Base-by-base conservation (phyloP, 768 basidiomycete genomes). In the Tulasnella sp. region DNA sequence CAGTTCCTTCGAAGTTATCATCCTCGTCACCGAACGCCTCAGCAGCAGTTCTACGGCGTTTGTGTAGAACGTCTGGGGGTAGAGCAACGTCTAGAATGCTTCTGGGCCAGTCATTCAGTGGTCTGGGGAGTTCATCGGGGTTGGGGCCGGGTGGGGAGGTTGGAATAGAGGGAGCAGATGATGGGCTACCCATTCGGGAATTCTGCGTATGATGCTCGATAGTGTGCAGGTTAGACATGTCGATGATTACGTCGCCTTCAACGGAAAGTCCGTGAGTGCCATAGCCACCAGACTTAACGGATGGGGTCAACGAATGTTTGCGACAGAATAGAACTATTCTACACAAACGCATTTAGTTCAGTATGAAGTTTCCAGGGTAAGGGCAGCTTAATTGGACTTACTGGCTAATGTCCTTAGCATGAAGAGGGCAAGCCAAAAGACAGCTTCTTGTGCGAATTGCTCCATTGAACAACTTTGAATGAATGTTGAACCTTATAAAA, bases 261-360 rank as follows among this genome's bases (percentile, higher is more conserved):
- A 92, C 76, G 41, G 86, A 77, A 83, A 88, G 89, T 1, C 88
- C 90, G 8, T 81, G 86, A 1, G 85, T 91, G 5, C 89, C 91
- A 61, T 84, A 91, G 0, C 91, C 91, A 22, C 91, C 91, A 1
- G 86, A 83, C 62, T 88, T 90, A 58, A 90, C 74, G 7, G 86
- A 89, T 4, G 83, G 75, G 8, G 81, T 78, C 2, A 92, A 67
- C 0, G 66, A 66, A 60, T 89, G 72, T 48, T 77, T 75, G n/a
- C 62, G 65, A 61, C 88, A 91, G 64, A 92, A 90, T 10, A 73
- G 57, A 52, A 93, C 64, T 50, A 77, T 70, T 59, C 85, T 88
- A 49, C 3, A 35, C 9, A n/a, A n/a, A n/a, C n/a, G n/a, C n/a
- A n/a, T n/a, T n/a, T n/a, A n/a, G n/a, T n/a, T n/a, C n/a, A n/a